A percentile compares a stretch with the other conserved stretches of the same genome.
These are phyloP conservation scores for Flaveria trinervia DNA, from an alignment of 129 eudicot genomes.

Conservation along the genomic window DNA sequence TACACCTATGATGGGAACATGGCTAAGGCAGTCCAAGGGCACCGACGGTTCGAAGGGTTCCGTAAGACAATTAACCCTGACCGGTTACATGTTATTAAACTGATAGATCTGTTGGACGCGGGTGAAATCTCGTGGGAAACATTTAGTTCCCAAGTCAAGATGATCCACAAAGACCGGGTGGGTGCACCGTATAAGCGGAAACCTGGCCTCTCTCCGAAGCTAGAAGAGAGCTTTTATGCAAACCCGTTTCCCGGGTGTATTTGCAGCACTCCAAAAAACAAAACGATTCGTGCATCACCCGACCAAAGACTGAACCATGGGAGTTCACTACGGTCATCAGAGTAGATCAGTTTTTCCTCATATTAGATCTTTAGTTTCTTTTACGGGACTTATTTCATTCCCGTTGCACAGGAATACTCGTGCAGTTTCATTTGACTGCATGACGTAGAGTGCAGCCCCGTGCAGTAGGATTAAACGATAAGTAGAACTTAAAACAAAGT, in stretches of 20 bases:
- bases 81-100: conserved; percentile 58
- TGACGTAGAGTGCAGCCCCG: conserved; percentile 30
- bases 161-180: conserved; percentile 54
- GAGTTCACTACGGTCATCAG: conserved; percentile 26
- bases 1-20: conserved; percentile 93
- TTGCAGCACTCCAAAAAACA: conserved; percentile 45
- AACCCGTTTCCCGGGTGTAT: conserved; percentile 95
- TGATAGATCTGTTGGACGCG: conserved; percentile 66
- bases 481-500: conserved; percentile 36
- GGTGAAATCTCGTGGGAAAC: conserved; percentile 62
- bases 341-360: neutral
- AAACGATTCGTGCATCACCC: conserved; percentile 16
- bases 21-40: conserved; percentile 98
- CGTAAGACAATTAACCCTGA: conserved; percentile 84
- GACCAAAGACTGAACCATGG: conserved; percentile 30
- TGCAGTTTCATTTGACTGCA: neutral
- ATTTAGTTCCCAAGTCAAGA: conserved; percentile 58
- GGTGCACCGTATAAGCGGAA: conserved; percentile 69
- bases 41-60: conserved; percentile 80
- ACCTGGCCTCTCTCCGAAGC: conserved; percentile 55
- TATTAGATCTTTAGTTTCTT: neutral
- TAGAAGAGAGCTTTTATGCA: conserved; percentile 90
- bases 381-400: neutral
- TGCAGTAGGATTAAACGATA: conserved; percentile 24
- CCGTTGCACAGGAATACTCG: conserved; percentile 26